phyloP scores from a whole-genome alignment of 169 alveolate species.

The Eimeria necatrix region DNA sequence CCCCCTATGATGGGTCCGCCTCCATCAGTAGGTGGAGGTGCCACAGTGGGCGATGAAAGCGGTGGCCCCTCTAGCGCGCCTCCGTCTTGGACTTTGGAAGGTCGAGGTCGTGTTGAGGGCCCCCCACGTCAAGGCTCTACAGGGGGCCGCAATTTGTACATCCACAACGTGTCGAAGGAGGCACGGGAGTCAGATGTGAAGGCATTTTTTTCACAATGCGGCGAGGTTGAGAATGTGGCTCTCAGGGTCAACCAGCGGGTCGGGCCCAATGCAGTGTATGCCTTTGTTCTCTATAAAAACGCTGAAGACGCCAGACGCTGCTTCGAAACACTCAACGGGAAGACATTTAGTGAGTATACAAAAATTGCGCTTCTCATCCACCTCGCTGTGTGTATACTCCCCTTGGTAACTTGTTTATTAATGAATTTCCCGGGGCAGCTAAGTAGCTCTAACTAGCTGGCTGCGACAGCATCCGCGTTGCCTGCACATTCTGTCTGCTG shows the following conservation, averaged over 20 bases:
- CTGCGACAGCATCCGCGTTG: no score
- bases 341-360: conserved; percentile 53
- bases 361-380: neutral
- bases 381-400: no score
- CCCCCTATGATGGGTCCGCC: conserved; percentile 48
- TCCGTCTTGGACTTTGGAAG: conserved; percentile 71
- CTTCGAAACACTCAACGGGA: conserved; percentile 79
- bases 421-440: no score
- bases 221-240: conserved; percentile 76
- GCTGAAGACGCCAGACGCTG: conserved; percentile 78
- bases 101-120: conserved; percentile 62
- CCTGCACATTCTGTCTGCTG: no score
- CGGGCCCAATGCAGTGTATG: conserved; percentile 76
- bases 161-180: conserved; percentile 79
- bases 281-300: conserved; percentile 74
- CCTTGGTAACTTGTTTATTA: no score
- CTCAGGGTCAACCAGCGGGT: conserved; percentile 71
- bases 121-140: conserved; percentile 66
- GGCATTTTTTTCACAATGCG: conserved; percentile 76
- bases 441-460: no score
- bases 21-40: conserved; percentile 10
- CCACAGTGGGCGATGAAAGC: conserved; percentile 37
- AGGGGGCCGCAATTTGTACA: conserved; percentile 79
- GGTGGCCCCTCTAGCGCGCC: conserved; percentile 42
- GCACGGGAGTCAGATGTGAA: conserved; percentile 75